A percentile compares a stretch with the other conserved stretches of the same genome.
Evolutionary conservation across 179 eudicot species (phyloP).

Genomic region (Beta corolliflora): DNA sequence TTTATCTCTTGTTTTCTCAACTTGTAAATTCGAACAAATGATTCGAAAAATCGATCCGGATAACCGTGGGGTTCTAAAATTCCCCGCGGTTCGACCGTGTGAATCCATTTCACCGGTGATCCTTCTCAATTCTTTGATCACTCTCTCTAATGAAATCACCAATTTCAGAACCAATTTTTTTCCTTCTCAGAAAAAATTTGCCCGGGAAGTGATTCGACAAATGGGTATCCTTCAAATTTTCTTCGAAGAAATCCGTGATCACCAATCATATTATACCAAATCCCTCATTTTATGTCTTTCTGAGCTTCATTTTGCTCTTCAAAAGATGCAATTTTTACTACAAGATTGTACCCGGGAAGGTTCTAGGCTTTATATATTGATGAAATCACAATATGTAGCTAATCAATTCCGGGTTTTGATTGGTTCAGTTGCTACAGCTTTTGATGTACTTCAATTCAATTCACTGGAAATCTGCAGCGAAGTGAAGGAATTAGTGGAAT

Average conservation of each 20-base stretch:
- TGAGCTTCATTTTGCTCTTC: slow-evolving; percentile 73
- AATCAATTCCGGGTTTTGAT: slow-evolving; percentile 48
- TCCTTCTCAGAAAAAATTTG: slow-evolving; percentile 47
- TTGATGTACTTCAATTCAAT: slow-evolving; percentile 55
- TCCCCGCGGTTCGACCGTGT: slow-evolving; percentile 77
- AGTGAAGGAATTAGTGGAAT: slow-evolving; percentile 56
- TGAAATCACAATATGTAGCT: slow-evolving; percentile 48
- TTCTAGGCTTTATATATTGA: slow-evolving; percentile 46
- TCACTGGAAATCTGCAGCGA: slow-evolving; percentile 45
- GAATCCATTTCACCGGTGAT: slow-evolving; percentile 56
- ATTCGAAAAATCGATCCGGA: slow-evolving; percentile 40
- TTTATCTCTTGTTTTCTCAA: neutral
- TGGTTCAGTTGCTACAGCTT: slow-evolving; percentile 44
- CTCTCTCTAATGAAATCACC: slow-evolving; percentile 41
- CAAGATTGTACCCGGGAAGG: slow-evolving; percentile 68
- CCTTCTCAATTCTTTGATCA: slow-evolving; percentile 58
- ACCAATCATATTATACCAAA: neutral
- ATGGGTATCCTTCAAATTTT: slow-evolving; percentile 56
- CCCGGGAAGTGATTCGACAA: slow-evolving; percentile 59
- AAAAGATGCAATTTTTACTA: slow-evolving; percentile 55
- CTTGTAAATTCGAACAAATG: slow-evolving; percentile 30
- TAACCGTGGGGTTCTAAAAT: slow-evolving; percentile 64
- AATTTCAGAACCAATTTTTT: slow-evolving; percentile 39
- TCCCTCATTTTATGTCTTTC: slow-evolving; percentile 52
- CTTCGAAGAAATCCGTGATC: slow-evolving; percentile 57